These are phyloP conservation scores for Annulohypoxylon moriforme DNA, from an alignment of 495 filamentous ascomycete species.

Conservation along the genomic window DNA sequence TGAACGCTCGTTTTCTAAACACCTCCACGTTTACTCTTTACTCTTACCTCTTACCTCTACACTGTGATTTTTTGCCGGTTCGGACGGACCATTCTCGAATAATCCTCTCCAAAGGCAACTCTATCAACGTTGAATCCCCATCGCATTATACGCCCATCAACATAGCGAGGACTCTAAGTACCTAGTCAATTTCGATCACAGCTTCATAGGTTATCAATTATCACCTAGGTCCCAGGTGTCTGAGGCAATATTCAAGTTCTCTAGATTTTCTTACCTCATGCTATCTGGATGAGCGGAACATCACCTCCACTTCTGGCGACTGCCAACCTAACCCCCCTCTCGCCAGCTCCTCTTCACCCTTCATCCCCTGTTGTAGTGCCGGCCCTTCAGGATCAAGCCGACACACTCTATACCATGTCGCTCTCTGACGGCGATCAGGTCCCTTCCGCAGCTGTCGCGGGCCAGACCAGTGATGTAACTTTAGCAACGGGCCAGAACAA, in stretches of 20 bases:
- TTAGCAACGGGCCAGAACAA: constrained; percentile 1
- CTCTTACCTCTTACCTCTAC: background rate
- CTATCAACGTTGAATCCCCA: background rate
- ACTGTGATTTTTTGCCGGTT: background rate
- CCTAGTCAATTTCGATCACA: background rate
- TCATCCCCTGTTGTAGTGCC: constrained; percentile 52
- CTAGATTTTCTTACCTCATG: constrained; percentile 26
- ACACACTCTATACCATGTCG: constrained; percentile 35
- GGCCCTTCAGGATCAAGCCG: constrained; percentile 53
- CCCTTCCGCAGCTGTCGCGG: constrained; percentile 6
- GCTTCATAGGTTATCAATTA: constrained; percentile 7
- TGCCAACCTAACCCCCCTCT: constrained; percentile 51
- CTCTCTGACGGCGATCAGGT: background rate
- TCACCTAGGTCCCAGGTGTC: background rate
- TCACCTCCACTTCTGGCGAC: constrained; percentile 51
- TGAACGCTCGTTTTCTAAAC: background rate
- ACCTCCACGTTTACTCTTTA: background rate
- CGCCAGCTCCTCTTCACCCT: constrained; percentile 49
- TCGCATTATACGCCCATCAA: background rate
- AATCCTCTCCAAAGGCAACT: background rate
- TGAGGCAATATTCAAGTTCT: constrained; percentile 11
- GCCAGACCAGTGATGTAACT: background rate
- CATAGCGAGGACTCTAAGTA: background rate
- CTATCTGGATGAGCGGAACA: constrained; percentile 50
- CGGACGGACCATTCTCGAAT: background rate